A percentile compares a stretch with the other conserved stretches of the same genome.
phyloP scores from a whole-genome alignment of 163 green algal genomes.

The Volvox carteri region DNA sequence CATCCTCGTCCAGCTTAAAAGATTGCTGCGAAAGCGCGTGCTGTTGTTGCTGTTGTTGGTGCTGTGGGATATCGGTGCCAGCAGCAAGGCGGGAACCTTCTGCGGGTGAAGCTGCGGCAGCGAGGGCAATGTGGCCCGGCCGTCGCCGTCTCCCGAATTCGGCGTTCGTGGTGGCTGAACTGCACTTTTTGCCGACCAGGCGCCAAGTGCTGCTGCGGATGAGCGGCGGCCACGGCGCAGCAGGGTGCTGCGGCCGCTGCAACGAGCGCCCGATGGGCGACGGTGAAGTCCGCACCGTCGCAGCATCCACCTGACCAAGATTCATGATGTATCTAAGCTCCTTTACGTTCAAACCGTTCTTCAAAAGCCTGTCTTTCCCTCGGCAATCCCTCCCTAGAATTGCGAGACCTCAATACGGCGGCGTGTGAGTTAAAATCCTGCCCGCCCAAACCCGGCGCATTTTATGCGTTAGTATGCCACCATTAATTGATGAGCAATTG shows the following conservation, averaged over 20 bases:
- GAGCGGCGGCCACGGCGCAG: not conserved
- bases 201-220: not conserved
- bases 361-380: too few relatives aligned
- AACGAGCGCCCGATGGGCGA: not conserved
- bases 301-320: not conserved
- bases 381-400: not conserved
- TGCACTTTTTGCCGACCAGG: not conserved
- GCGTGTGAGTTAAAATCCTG: constrained; percentile 4
- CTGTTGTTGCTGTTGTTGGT: too few relatives aligned
- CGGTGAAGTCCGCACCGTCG: not conserved
- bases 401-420: constrained; percentile 16
- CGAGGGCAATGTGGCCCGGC: too few relatives aligned
- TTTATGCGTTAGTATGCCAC: not conserved
- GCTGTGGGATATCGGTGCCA: not conserved
- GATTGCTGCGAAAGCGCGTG: not conserved
- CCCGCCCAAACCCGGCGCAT: constrained; percentile 27
- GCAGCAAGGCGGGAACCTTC: not conserved
- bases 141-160: not conserved
- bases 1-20: constrained; percentile 11
- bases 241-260: not conserved
- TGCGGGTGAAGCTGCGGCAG: not conserved
- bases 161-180: too few relatives aligned
- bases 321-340: not conserved
- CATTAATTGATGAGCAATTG: not conserved
- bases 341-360: too few relatives aligned